Base-by-base conservation (phyloP, 2,329 filamentous ascomycete species). In the Venturiaceae sp. region DNA sequence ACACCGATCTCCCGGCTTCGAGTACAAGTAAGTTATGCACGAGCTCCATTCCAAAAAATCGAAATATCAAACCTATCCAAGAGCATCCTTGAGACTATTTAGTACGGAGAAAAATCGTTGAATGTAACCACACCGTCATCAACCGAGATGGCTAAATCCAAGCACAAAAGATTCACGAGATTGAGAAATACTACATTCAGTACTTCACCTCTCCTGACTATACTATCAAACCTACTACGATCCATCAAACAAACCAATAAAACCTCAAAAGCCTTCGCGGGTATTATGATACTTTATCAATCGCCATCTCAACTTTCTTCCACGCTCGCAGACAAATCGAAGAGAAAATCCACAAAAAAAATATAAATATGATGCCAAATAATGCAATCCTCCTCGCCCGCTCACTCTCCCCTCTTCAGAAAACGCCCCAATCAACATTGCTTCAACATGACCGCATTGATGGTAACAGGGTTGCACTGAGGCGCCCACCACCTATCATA, bases 401-500 rank as follows among this genome's bases (percentile, higher is more conserved):
- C 26, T 3, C 3, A 5, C 19, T 21, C 3, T 41, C 39, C 13
- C 44, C 44, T 8, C 13, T 5, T 16, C 23, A 5, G n/a, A n/a
- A 39, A 39, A 39, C 13, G 13, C 13, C n/a, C 16, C 13, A 36
- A 8, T n/a, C 21, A 54, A 54, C 52, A 54, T 21, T 39, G 8
- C 30, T 36, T 39, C 52, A 54, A 36, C 52, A 26, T 36, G 16
- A 54, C 52, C 52, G 52, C 52, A 7, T 54, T 36, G 19, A 54
- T 36, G 11, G 32, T 36, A 14, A 54, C 30, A 36, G 52, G 52
- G 11, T 54, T 28, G 23, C 52, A 54, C 52, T 54, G 52, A 19
- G 30, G n/a, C 52, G 52, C 52, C 32, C 32, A 36, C 52, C 52
- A 54, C 52, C 32, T 54, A 70, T 92, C 85, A 73, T 95, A 95